These are phyloP conservation scores for Fomitopsis pulvina DNA, from an alignment of 768 basidiomycete species.

Conservation along the genomic window DNA sequence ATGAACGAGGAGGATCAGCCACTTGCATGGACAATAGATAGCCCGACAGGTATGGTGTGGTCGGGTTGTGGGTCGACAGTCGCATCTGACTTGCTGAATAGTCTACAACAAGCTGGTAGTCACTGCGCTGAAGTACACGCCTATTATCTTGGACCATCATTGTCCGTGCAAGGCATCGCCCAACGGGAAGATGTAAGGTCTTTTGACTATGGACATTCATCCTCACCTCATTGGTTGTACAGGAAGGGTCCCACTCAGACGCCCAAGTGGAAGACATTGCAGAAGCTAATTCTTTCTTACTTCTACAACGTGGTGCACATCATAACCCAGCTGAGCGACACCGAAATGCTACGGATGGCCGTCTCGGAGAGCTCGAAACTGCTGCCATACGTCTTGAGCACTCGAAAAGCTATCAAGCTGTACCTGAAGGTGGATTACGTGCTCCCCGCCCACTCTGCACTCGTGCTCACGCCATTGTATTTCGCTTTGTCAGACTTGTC, in stretches of 20 bases:
- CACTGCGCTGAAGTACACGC: slow-evolving; percentile 85
- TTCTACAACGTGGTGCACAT: slow-evolving; percentile 83
- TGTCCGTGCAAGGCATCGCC: slow-evolving; percentile 78
- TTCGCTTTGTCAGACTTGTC: slow-evolving; percentile 51
- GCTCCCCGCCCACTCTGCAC: background rate
- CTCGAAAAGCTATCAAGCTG: slow-evolving; percentile 75
- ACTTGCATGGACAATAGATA: slow-evolving; percentile 85
- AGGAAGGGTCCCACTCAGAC: slow-evolving; percentile 86
- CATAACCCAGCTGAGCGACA: slow-evolving; percentile 67
- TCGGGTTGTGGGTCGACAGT: background rate
- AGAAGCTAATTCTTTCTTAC: slow-evolving; percentile 83
- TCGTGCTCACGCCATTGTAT: background rate
- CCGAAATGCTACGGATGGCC: slow-evolving; percentile 59
- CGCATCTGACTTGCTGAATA: slow-evolving; percentile 21
- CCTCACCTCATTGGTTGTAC: slow-evolving; percentile 2
- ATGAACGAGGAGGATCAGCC: slow-evolving; percentile 82
- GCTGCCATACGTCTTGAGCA: slow-evolving; percentile 80
- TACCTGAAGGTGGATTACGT: slow-evolving; percentile 68
- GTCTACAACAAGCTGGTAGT: slow-evolving; percentile 93
- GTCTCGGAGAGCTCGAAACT: slow-evolving; percentile 84
- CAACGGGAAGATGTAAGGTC: slow-evolving; percentile 79
- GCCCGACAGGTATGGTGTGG: slow-evolving; percentile 48
- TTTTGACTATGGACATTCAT: background rate
- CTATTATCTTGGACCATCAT: slow-evolving; percentile 82
- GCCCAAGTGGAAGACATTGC: slow-evolving; percentile 73